Percentiles rank a stretch among this genome's conserved stretches.
Evolutionary conservation across 306 rosid species (phyloP).

Genomic region (Pterocarpus santalinus): DNA sequence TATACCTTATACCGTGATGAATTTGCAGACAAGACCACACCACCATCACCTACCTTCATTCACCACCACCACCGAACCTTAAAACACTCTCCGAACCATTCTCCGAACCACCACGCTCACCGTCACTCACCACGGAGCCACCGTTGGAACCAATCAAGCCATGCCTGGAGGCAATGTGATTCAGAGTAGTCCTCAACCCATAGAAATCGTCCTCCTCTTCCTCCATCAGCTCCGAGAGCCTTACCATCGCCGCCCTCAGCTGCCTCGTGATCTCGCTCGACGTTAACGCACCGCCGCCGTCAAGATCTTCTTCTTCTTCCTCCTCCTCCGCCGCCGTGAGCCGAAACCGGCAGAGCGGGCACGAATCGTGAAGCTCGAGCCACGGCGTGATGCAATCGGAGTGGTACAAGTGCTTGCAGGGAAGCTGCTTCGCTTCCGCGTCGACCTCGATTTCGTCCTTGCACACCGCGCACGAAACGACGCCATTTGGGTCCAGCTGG

Average conservation of each 20-base stretch:
- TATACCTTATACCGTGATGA: constrained; percentile 24
- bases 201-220: constrained; percentile 64
- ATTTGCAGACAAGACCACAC: constrained; percentile 19
- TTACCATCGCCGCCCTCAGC: constrained; percentile 45
- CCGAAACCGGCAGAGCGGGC: constrained; percentile 84
- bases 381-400: constrained; percentile 86
- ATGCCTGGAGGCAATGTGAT: constrained; percentile 70
- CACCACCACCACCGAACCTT: not conserved
- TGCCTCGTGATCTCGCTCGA: constrained; percentile 44
- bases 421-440: constrained; percentile 69
- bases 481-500: constrained; percentile 52
- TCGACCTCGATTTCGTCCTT: constrained; percentile 61
- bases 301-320: not conserved
- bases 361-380: constrained; percentile 70
- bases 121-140: not conserved
- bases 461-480: constrained; percentile 75
- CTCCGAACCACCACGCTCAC: not conserved
- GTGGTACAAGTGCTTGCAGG: constrained; percentile 83
- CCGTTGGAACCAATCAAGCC: constrained; percentile 1
- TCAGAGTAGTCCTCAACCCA: constrained; percentile 65
- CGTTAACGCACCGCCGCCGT: constrained; percentile 34
- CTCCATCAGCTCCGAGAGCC: constrained; percentile 59
- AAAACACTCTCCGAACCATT: not conserved
- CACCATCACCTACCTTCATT: constrained; percentile 34
- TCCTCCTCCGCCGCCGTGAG: constrained; percentile 19